Evolutionary conservation across 2,329 filamentous ascomycete genomes (phyloP).

Genomic region (Geosmithia putterillii): DNA sequence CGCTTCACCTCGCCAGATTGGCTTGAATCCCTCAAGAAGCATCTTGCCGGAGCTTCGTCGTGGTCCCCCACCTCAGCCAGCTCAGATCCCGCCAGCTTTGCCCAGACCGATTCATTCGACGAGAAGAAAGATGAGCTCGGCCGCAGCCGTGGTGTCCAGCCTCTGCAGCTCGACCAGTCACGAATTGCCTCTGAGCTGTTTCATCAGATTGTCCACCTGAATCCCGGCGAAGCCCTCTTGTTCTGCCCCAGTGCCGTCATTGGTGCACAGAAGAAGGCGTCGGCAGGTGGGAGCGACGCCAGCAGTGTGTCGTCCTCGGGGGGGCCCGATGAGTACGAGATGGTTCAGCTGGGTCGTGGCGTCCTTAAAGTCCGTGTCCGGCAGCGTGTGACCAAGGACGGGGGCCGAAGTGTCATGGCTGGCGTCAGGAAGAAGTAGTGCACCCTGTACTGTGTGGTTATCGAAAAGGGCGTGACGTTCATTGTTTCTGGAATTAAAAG

Average conservation of each 20-base stretch:
- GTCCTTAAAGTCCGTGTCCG: conserved; percentile 27
- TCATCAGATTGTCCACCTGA: conserved; percentile 25
- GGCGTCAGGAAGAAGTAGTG: conserved; percentile 2
- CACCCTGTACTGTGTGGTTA: neutral
- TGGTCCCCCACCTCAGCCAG: neutral
- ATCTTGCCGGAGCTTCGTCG: conserved; percentile 28
- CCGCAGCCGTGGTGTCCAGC: neutral
- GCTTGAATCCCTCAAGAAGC: conserved; percentile 29
- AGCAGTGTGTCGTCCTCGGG: neutral
- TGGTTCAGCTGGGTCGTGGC: conserved; percentile 18
- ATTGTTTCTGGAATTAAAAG: too few species aligned
- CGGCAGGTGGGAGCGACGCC: too few species aligned
- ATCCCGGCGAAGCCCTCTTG: conserved; percentile 31
- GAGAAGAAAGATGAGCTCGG: neutral
- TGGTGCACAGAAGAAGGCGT: conserved; percentile 1
- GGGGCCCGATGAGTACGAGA: neutral
- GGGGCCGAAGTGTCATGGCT: conserved; percentile 32
- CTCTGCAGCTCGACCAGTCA: neutral
- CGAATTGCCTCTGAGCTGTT: conserved; percentile 18
- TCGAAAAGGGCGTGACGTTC: too few species aligned
- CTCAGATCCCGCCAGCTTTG: too few species aligned
- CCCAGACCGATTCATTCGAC: too few species aligned
- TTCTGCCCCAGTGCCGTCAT: conserved; percentile 32
- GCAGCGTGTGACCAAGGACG: conserved; percentile 28
- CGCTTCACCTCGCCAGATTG: conserved; percentile 57